Conservation (phyloP, 306 rosid species). For the Cotoneaster glaucophyllus region DNA sequence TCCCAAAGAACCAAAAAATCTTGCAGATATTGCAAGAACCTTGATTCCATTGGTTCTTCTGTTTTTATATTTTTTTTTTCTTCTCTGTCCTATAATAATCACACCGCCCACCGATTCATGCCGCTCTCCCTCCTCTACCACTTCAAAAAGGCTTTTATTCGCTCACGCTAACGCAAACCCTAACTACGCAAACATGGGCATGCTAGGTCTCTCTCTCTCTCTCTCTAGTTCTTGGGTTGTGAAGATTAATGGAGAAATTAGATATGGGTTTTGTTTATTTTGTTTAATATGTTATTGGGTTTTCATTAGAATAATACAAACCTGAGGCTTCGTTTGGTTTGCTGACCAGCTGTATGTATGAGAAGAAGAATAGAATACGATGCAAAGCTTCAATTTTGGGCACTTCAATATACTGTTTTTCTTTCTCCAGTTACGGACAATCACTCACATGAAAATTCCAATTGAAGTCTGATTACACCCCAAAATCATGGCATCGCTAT, state of each 20-base stretch:
- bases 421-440: no score
- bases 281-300: conserved; percentile 2
- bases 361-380: not conserved
- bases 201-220: conserved; percentile 24
- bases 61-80: no score
- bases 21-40: no score
- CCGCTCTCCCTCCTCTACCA: not conserved
- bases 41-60: no score
- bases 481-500: no score
- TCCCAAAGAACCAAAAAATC: no score
- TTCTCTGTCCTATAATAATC: not conserved
- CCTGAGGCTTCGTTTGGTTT: not conserved
- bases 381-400: not conserved
- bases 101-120: not conserved
- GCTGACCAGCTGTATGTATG: not conserved
- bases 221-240: not conserved
- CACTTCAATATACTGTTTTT: not conserved
- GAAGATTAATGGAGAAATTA: not conserved
- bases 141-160: not conserved
- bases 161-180: not conserved
- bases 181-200: not conserved
- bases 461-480: no score
- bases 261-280: conserved; percentile 5
- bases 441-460: not conserved
- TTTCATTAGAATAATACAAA: not conserved